Evolutionary conservation across 1,284 basidiomycete genomes (phyloP).

Genomic region (Leccinum holopus): DNA sequence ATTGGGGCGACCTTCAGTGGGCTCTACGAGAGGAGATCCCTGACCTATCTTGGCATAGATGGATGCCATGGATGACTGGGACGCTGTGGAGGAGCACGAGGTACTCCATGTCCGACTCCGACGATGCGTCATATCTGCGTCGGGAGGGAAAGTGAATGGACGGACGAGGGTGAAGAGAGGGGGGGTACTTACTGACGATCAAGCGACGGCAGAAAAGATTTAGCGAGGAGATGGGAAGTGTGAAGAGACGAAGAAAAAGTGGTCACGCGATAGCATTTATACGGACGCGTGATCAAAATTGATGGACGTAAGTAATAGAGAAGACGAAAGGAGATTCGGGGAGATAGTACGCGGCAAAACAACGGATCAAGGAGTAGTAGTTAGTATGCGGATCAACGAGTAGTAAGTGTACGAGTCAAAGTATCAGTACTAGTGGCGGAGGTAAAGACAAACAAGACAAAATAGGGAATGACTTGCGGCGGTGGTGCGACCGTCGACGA

Average conservation of each 20-base stretch:
- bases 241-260: conserved; percentile 3
- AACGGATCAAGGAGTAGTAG: no score
- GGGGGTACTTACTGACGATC: not conserved
- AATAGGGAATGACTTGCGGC: conserved; percentile 21
- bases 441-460: conserved; percentile 35
- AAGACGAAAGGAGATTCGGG: conserved; percentile 5
- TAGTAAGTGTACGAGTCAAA: not conserved
- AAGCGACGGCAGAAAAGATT: conserved; percentile 1
- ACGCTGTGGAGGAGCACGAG: conserved; percentile 29
- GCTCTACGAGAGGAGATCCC: conserved; percentile 31
- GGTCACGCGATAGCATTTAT: conserved; percentile 35
- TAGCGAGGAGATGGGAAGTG: conserved; percentile 1
- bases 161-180: no score
- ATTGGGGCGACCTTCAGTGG: conserved; percentile 32
- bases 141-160: not conserved
- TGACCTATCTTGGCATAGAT: conserved; percentile 32
- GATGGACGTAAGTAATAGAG: conserved; percentile 21
- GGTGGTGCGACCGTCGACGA: conserved; percentile 9
- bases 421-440: not conserved
- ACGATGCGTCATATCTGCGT: conserved; percentile 2
- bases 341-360: conserved; percentile 12
- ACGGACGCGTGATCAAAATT: conserved; percentile 12
- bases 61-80: conserved; percentile 32
- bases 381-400: not conserved
- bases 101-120: conserved; percentile 23